Evolutionary conservation across 805 yeast genomes (phyloP).

Genomic region (Candida krabiensis): DNA sequence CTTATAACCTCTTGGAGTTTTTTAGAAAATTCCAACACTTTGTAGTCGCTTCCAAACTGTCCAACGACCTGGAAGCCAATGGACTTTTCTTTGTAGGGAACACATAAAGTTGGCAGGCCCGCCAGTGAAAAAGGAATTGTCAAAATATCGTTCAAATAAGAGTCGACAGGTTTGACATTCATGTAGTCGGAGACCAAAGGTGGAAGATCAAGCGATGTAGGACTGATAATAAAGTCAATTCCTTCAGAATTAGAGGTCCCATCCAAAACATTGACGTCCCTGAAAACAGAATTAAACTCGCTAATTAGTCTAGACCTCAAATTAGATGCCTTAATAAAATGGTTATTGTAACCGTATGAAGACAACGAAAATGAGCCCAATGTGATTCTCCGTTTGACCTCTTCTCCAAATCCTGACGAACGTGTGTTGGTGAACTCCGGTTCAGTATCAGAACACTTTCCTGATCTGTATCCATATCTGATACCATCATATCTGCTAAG

Average conservation of each 20-base stretch:
- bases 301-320: conserved; percentile 58
- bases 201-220: conserved; percentile 67
- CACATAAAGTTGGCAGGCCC: conserved; percentile 81
- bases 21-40: conserved; percentile 45
- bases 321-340: conserved; percentile 72
- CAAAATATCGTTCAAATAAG: conserved; percentile 78
- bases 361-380: conserved; percentile 86
- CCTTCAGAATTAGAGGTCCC: conserved; percentile 29
- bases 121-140: conserved; percentile 91
- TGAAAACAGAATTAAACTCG: conserved; percentile 69
- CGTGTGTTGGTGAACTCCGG: conserved; percentile 57
- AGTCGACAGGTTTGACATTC: conserved; percentile 43
- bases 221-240: conserved; percentile 71
- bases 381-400: conserved; percentile 79
- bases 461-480: conserved; percentile 67
- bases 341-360: conserved; percentile 68
- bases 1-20: conserved; percentile 10
- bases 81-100: conserved; percentile 57
- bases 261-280: conserved; percentile 43
- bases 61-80: conserved; percentile 81
- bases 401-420: conserved; percentile 67
- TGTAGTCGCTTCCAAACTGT: conserved; percentile 79
- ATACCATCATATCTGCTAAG: conserved; percentile 88
- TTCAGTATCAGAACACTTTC: conserved; percentile 29
- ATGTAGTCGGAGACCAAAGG: conserved; percentile 26